A percentile compares a stretch with the other conserved stretches of the same genome.
phyloP scores from a whole-genome alignment of 345 rosid genomes.

The Diplotaxis tenuifolia region DNA sequence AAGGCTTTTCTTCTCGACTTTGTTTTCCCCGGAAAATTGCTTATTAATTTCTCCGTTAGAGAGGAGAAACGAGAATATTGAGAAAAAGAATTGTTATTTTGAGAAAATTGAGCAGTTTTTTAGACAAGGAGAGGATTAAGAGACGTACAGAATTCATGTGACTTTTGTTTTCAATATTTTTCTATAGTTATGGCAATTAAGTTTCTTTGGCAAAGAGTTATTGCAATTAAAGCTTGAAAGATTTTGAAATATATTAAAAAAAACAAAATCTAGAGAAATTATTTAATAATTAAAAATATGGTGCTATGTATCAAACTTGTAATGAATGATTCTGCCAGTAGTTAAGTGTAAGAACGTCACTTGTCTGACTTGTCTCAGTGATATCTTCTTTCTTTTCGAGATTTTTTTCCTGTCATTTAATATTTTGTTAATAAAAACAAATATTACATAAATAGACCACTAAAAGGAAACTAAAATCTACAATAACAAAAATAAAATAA shows the following conservation, averaged over 20 bases:
- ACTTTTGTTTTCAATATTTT: neutral
- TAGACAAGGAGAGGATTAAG: constrained; percentile 27
- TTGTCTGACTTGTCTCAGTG: neutral
- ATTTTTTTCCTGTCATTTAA: neutral
- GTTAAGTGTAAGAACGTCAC: neutral
- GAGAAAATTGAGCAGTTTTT: constrained; percentile 1
- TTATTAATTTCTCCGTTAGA: neutral
- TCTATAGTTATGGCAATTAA: neutral
- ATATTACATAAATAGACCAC: neutral
- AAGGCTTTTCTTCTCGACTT: neutral
- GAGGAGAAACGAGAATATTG: neutral
- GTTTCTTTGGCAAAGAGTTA: too few relatives aligned
- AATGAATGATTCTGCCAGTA: neutral
- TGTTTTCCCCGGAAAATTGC: constrained; percentile 5
- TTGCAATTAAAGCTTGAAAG: neutral
- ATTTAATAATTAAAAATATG: neutral
- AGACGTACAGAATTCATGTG: constrained; percentile 35
- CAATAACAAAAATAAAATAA: neutral
- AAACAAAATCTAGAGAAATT: neutral
- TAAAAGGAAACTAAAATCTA: neutral
- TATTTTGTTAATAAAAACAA: too few relatives aligned
- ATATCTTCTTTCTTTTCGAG: neutral
- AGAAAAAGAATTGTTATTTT: neutral
- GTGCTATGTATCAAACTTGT: neutral
- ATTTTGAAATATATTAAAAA: neutral